Evolutionary conservation across 164 flowering plant species (phyloP), one percentile per base, ranked within the genome.

Genomic region (Paratinospora sagittata): DNA sequence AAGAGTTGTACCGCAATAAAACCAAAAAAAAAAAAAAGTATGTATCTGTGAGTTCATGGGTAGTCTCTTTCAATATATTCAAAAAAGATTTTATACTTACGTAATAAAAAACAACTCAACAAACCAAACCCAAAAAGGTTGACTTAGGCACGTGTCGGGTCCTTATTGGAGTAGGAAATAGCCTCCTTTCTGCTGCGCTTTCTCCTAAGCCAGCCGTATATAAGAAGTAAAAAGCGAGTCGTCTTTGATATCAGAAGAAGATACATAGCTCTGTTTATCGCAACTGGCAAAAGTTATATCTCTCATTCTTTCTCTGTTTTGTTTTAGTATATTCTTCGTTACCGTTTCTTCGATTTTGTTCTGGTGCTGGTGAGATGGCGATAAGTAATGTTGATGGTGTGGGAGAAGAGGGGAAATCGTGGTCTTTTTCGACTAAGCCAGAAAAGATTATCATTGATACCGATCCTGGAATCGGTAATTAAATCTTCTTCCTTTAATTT

Each of bases 381-480:
- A 70, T 33, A 13, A 63, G 62, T n/a, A 36, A 62, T 8, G 73
- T 21, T 71, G 55, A 10, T 43, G 73, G 17, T 2, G 55, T 45
- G 10, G 65, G 13, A 7, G 71, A 33, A n/a, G 71, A 27, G 43
- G 39, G 12, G 45, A 34, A 26, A 57, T 57, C 26, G 33, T 36
- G n/a, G 26, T 21, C 72, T 57, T n/a, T 57, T 9, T 69, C 49
- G 12, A 3, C 30, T 13, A 55, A 33, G 37, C 80, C 65, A 10
- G 78, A 82, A 17, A 92, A 89, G 85, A 65, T 92, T 82, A 90
- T 92, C 73, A 92, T 92, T 70, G 98, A 92, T 61, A 90, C 98
- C 24, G 98, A 92, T 78, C 98, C 97, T 60, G 97, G 97, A 64
- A 92, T 92, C 73, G 96, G 97, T 92, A 9, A 55, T 75, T 60